Percentiles rank a stretch among this genome's conserved stretches.
These are phyloP conservation scores for Fereydounia khargensis DNA, from an alignment of 1,284 basidiomycete species.

Conservation along the genomic window DNA sequence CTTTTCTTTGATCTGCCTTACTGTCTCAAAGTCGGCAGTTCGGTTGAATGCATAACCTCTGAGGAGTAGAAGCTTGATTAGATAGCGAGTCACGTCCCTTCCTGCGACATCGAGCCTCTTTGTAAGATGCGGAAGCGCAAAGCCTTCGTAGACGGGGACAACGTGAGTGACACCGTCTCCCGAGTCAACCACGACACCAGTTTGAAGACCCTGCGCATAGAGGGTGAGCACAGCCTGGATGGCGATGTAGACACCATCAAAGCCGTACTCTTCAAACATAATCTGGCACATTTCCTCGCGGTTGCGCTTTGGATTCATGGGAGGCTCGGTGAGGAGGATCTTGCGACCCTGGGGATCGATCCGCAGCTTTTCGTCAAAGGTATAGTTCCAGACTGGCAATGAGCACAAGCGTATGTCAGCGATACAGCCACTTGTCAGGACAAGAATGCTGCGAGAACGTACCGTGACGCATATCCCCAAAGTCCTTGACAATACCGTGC, in stretches of 20 bases:
- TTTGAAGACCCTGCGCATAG: slow-evolving; percentile 95
- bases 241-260: slow-evolving; percentile 92
- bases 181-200: slow-evolving; percentile 96
- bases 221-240: slow-evolving; percentile 98
- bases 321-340: slow-evolving; percentile 95
- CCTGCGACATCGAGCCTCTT: slow-evolving; percentile 88
- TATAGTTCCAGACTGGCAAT: slow-evolving; percentile 90
- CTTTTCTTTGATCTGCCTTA: slow-evolving; percentile 97
- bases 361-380: slow-evolving; percentile 90
- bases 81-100: slow-evolving; percentile 93
- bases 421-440: too few species aligned
- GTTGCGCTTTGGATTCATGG: slow-evolving; percentile 96
- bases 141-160: slow-evolving; percentile 97
- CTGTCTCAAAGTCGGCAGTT: slow-evolving; percentile 98
- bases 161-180: slow-evolving; percentile 99
- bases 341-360: slow-evolving; percentile 85
- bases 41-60: slow-evolving; percentile 98
- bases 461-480: slow-evolving; percentile 92
- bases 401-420: too few species aligned
- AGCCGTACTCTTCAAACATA: slow-evolving; percentile 99
- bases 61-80: slow-evolving; percentile 97
- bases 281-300: slow-evolving; percentile 92
- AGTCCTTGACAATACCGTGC: slow-evolving; percentile 97
- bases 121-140: slow-evolving; percentile 89
- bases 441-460: too few species aligned